Percentiles rank a stretch among this genome's conserved stretches.
Conservation (phyloP, 345 rosid species). For the Camelina sativa region DNA sequence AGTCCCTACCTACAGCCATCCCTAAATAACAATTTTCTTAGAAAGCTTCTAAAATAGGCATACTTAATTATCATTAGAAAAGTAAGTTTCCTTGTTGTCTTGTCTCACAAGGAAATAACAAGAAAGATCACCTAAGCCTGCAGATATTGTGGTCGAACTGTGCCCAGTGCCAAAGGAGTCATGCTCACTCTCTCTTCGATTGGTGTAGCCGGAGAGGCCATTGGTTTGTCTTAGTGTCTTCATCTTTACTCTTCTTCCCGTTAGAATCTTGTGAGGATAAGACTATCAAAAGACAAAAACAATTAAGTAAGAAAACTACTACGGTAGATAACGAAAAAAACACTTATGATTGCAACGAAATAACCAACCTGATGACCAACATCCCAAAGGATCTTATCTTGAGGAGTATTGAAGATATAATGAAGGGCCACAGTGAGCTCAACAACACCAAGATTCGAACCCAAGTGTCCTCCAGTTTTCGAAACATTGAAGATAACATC, state of each 20-base stretch:
- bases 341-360: not conserved
- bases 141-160: not conserved
- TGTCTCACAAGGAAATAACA: not conserved
- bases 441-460: not conserved
- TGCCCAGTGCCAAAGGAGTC: slow-evolving; percentile 1
- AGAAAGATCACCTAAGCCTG: not conserved
- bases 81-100: not conserved
- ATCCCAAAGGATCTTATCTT: slow-evolving; percentile 2
- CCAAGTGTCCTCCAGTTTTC: not conserved
- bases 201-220: slow-evolving; percentile 4
- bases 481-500: not conserved
- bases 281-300: not conserved
- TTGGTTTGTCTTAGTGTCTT: not conserved
- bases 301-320: not conserved
- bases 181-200: slow-evolving; percentile 5
- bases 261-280: slow-evolving; percentile 10
- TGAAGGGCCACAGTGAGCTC: not conserved
- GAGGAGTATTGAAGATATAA: slow-evolving; percentile 12
- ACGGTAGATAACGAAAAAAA: not conserved
- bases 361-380: slow-evolving; percentile 54
- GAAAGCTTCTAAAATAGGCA: not conserved
- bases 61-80: not conserved
- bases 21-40: no score
- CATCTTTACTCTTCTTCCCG: slow-evolving; percentile 1
- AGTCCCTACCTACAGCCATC: no score